Percentiles rank a stretch among this genome's conserved stretches.
phyloP scores from a whole-genome alignment of 1,284 basidiomycete genomes.

The Farysia itapuensis region DNA sequence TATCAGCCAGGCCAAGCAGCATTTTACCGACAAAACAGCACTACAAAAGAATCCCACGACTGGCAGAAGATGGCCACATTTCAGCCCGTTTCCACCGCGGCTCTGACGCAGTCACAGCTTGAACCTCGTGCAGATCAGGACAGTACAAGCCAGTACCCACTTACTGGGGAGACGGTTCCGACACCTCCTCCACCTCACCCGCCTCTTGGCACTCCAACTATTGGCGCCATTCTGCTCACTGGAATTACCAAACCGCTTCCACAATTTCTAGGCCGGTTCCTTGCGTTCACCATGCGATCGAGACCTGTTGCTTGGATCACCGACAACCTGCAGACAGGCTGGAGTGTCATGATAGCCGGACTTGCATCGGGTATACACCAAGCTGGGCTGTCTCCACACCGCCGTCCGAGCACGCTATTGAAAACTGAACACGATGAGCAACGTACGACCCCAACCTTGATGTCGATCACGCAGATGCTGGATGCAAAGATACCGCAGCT shows the following conservation, averaged over 20 bases:
- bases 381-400: conserved; percentile 9
- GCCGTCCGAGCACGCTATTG: not conserved
- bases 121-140: too few species aligned
- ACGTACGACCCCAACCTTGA: not conserved
- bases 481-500: not conserved
- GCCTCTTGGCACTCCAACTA: conserved; percentile 7
- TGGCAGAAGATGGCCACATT: too few species aligned
- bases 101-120: too few species aligned
- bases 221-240: conserved; percentile 16
- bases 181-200: conserved; percentile 1
- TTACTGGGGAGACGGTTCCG: conserved; percentile 14
- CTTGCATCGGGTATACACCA: conserved; percentile 22
- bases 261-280: conserved; percentile 1
- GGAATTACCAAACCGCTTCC: conserved; percentile 16
- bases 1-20: conserved; percentile 32
- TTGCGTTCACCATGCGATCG: conserved; percentile 1
- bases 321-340: conserved; percentile 26
- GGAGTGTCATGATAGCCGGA: conserved; percentile 31
- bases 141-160: conserved; percentile 9
- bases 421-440: too few species aligned
- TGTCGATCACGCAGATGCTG: not conserved
- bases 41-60: conserved; percentile 1
- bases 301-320: conserved; percentile 22
- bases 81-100: too few species aligned
- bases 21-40: conserved; percentile 4